Conservation (phyloP, 306 rosid species). For the Macrotyloma uniflorum region DNA sequence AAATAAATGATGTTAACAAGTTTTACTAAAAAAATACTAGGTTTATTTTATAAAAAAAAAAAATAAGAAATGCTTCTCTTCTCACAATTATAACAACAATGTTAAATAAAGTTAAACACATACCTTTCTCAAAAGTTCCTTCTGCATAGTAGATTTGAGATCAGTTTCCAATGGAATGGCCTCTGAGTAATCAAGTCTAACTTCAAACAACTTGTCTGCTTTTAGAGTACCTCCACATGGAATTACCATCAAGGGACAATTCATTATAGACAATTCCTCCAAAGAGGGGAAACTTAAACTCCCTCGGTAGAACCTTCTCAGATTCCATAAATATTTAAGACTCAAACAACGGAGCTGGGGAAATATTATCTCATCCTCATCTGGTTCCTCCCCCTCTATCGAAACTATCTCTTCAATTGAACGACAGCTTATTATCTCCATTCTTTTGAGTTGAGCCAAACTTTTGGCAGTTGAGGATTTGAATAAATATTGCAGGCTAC, state of each 20-base stretch:
- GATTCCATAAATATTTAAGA: fast-evolving
- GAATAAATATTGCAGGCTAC: not conserved
- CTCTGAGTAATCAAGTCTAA: fast-evolving
- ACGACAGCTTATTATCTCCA: fast-evolving
- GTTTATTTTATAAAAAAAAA: not conserved
- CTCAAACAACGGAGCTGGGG: not conserved
- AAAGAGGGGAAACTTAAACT: not conserved
- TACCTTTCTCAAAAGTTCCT: too few species aligned
- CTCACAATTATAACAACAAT: too few species aligned
- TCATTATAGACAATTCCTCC: not conserved
- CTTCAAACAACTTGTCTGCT: not conserved
- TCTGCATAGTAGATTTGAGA: too few species aligned
- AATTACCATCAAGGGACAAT: not conserved
- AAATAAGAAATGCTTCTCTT: too few species aligned
- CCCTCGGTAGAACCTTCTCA: not conserved
- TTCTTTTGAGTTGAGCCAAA: not conserved
- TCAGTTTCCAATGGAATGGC: not conserved
- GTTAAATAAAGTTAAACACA: too few species aligned
- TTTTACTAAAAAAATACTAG: too few species aligned
- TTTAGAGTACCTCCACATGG: not conserved
- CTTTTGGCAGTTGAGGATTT: not conserved
- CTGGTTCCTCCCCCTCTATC: not conserved
- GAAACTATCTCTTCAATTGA: not conserved
- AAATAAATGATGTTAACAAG: too few species aligned
- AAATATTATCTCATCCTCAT: not conserved